Evolutionary conservation across 345 rosid genomes (phyloP), one percentile per base, ranked within the genome.

Genomic region (Linum usitatissimum): DNA sequence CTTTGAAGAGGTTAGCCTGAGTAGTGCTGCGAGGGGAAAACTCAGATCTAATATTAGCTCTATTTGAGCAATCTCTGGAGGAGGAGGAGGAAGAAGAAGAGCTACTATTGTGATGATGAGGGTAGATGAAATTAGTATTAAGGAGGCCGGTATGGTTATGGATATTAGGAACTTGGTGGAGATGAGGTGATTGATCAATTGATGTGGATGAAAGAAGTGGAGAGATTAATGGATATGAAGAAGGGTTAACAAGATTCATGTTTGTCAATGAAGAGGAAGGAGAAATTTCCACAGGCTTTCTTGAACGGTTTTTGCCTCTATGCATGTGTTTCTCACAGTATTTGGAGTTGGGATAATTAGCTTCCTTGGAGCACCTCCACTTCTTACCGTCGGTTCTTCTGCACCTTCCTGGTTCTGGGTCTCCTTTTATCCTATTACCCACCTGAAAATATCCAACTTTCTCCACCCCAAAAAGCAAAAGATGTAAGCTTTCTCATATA

Each of bases 331-430:
- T 83, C 53, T 88, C 97, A 73, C 97, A 91, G 78, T 91, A 91
- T 59, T 86, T 91, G 14, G 97, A 91, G 53, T 86, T 93, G 20
- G 86, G 90, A 64, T 78, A 83, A 31, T 31, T 31, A 51, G 96
- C 96, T 66, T 91, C 96, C 63, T 87, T 91, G 34, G 97, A 83
- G 74, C 97, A 91, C 69, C 97, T 85, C 97, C 97, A 90, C 73
- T 90, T 90, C 71, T 87, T 90, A 3, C 97, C 97, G 79, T 90
- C 97, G 63, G 97, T 91, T 88, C 97, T 88, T 74, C 94, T 86
- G 78, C 97, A 91, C 55, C 97, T 80, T 45, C 97, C 97, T 55
- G 97, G 97, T 62, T 91, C 97, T 28, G 94, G 96, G 74, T 91
- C 97, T 74, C 76, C 72, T 73, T 84, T 91, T 72, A 85, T 87